phyloP scores from a whole-genome alignment of 2,329 filamentous ascomycete species.

The Beauveria varroae region DNA sequence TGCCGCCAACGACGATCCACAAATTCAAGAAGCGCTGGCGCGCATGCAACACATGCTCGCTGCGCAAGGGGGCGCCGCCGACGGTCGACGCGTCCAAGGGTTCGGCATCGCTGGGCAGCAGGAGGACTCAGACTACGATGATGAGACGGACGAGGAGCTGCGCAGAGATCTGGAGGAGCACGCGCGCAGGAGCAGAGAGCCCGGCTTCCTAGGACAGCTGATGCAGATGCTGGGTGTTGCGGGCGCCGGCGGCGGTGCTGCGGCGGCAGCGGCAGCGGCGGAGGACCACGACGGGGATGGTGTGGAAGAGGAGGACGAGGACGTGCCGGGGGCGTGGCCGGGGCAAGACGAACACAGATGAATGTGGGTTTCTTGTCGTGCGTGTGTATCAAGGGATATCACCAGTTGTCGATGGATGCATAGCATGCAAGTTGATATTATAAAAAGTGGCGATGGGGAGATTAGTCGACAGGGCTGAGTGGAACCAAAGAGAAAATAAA shows the following conservation, averaged over 20 bases:
- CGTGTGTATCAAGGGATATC: too few relatives aligned
- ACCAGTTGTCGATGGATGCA: too few relatives aligned
- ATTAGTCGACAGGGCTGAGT: not conserved
- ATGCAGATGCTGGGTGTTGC: conserved; percentile 20
- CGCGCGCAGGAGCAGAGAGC: conserved; percentile 17
- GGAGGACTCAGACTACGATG: conserved; percentile 21
- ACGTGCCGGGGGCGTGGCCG: conserved; percentile 29
- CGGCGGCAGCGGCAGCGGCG: not conserved
- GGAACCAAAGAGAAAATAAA: not conserved
- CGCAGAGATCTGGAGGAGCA: conserved; percentile 24
- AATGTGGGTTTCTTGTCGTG: not conserved
- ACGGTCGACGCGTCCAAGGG: not conserved
- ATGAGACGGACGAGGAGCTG: conserved; percentile 25
- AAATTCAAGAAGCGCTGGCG: conserved; percentile 18
- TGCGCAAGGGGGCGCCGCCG: conserved; percentile 12
- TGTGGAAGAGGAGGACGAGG: conserved; percentile 11
- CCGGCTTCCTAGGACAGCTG: conserved; percentile 21
- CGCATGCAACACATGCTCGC: conserved; percentile 23
- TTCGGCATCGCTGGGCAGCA: not conserved
- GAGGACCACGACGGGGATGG: conserved; percentile 1
- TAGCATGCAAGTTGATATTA: too few relatives aligned
- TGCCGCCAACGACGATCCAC: not conserved
- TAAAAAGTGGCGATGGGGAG: not conserved
- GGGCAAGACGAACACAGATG: conserved; percentile 6
- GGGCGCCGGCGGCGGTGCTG: conserved; percentile 8